phyloP scores from a whole-genome alignment of 2,329 filamentous ascomycete genomes.

The Aspergillus oerlinghausenensis region DNA sequence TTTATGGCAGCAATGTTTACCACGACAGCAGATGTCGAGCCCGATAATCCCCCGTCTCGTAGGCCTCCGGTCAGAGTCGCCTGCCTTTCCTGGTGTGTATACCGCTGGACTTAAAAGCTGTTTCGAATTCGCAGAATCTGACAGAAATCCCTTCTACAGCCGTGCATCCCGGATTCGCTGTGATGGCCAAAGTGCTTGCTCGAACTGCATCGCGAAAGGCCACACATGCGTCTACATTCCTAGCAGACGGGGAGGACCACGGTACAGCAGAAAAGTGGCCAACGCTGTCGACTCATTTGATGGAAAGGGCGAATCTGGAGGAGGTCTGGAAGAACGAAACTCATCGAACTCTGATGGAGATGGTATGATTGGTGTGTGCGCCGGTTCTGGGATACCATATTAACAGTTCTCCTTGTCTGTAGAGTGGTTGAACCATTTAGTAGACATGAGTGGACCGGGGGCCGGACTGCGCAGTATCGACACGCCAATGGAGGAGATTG shows the following conservation, averaged over 20 bases:
- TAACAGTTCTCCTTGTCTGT: neutral
- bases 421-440: constrained; percentile 16
- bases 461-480: constrained; percentile 46
- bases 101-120: neutral
- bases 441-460: constrained; percentile 40
- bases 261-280: neutral
- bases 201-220: constrained; percentile 27
- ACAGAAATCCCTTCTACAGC: constrained; percentile 22
- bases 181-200: constrained; percentile 44
- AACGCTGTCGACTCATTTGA: neutral
- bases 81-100: constrained; percentile 47
- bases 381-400: neutral
- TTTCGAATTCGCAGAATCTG: constrained; percentile 2
- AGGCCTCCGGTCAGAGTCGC: constrained; percentile 48
- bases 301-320: neutral
- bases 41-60: constrained; percentile 1
- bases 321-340: neutral
- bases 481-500: constrained; percentile 45
- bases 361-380: neutral
- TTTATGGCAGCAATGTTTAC: neutral
- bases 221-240: constrained; percentile 24
- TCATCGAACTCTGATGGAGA: neutral
- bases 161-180: constrained; percentile 46
- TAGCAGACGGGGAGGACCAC: constrained; percentile 22
- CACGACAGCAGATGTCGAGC: neutral